Evolutionary conservation across 331 rosid species (phyloP), one percentile per base, ranked within the genome.

Genomic region (Malus hybrid): DNA sequence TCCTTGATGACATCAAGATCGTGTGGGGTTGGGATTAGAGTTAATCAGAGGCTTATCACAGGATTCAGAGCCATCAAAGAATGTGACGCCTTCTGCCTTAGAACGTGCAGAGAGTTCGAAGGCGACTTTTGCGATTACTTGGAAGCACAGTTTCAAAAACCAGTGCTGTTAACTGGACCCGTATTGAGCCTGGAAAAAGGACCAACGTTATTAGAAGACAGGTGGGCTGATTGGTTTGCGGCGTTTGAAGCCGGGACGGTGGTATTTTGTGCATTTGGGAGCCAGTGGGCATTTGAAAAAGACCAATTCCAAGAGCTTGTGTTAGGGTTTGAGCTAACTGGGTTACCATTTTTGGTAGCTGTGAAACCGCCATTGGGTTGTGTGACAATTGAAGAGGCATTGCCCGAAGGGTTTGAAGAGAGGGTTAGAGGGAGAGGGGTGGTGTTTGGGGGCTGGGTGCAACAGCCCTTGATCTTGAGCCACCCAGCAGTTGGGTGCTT

Each of bases 221-320:
- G 18, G 13, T 78, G 75, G 83, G 68, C 46, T 32, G 63, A 74
- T 0, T 88, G 91, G 89, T 82, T 90, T 5, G 50, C 39, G 26
- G 63, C 69, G 9, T 87, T 85, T 62, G 64, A 64, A 6, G 48
- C 64, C 1, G 50, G 53, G 0, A 65, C 87, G 0, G 82, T 83
- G 0, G 75, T 90, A 8, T 90, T 74, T 19, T 86, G 91, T 15
- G 88, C 91, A 46, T 86, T 88, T 48, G 91, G 96, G 42, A 85
- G 85, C 26, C 91, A 88, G 61, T 32, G 28, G 46, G 67, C 68
- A 2, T 75, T 88, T 7, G 79, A 79, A 10, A 84, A 87, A n/a
- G 39, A 58, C 1, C 92, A 91, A 8, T 83, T 88, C 20, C 90
- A 85, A 56, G 92, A 88, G 57, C 73, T 87, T 0, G 12, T 90